phyloP scores from a whole-genome alignment of 768 basidiomycete genomes.

The Fomitopsis serialis region DNA sequence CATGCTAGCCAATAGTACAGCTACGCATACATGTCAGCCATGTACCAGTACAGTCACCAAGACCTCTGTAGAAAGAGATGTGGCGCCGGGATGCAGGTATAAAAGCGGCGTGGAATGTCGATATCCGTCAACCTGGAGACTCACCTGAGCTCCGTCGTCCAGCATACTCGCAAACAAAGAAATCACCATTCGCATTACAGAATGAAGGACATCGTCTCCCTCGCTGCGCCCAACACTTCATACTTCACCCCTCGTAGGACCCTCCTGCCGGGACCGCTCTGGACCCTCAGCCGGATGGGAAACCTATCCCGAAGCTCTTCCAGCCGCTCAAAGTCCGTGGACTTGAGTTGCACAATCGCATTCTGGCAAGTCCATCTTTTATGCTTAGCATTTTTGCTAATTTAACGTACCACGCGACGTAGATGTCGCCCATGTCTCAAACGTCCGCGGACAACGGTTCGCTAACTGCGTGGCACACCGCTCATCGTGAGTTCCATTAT shows the following conservation, averaged over 20 bases:
- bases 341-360: slow-evolving; percentile 25
- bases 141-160: too few species aligned
- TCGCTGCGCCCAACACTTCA: slow-evolving; percentile 32
- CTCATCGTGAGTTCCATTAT: slow-evolving; percentile 29
- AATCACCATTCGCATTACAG: slow-evolving; percentile 24
- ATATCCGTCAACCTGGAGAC: too few species aligned
- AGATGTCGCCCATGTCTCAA: slow-evolving; percentile 53
- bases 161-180: too few species aligned
- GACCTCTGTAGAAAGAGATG: too few species aligned
- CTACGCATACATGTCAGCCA: too few species aligned
- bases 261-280: slow-evolving; percentile 40
- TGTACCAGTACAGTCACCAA: too few species aligned
- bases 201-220: slow-evolving; percentile 20
- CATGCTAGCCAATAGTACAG: too few species aligned
- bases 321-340: slow-evolving; percentile 44
- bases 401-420: neutral
- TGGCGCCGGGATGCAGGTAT: too few species aligned
- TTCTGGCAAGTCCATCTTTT: slow-evolving; percentile 14
- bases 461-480: slow-evolving; percentile 49
- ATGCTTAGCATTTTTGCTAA: neutral
- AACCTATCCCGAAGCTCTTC: slow-evolving; percentile 44
- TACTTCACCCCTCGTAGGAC: slow-evolving; percentile 44
- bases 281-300: slow-evolving; percentile 27
- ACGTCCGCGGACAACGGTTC: slow-evolving; percentile 51
- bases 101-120: too few species aligned